Evolutionary conservation across 2,329 filamentous ascomycete genomes (phyloP).

Genomic region (Fusarium sp.): DNA sequence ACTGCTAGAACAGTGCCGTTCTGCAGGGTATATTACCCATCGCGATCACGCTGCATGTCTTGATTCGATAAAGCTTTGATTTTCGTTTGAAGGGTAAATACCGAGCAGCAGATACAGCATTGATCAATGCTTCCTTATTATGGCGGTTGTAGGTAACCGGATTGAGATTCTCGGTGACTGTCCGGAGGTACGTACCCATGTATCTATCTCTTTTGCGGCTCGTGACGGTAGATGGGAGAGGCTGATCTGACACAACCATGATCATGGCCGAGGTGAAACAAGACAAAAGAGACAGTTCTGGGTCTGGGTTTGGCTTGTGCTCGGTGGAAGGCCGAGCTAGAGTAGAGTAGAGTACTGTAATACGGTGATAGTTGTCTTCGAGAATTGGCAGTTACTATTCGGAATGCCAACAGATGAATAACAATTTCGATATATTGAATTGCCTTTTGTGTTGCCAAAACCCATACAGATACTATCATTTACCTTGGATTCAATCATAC

Average conservation of each 20-base stretch:
- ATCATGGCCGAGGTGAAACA: slow-evolving; percentile 39
- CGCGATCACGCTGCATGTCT: slow-evolving; percentile 24
- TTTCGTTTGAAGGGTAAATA: background rate
- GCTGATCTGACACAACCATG: slow-evolving; percentile 29
- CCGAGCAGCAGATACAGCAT: background rate
- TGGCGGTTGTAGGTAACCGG: slow-evolving; percentile 13
- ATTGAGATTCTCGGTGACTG: slow-evolving; percentile 40
- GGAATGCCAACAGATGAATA: background rate
- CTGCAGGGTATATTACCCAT: slow-evolving; percentile 19
- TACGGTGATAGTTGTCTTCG: background rate
- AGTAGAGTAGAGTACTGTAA: background rate
- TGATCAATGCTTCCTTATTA: background rate
- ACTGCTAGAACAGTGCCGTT: background rate
- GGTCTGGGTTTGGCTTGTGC: slow-evolving; percentile 11
- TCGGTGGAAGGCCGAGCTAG: slow-evolving; percentile 40
- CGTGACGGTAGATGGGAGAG: slow-evolving; percentile 28
- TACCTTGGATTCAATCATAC: background rate
- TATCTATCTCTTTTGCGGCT: slow-evolving; percentile 26
- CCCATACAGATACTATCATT: background rate
- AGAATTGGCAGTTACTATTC: background rate
- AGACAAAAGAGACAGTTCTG: background rate
- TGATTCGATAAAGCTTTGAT: slow-evolving; percentile 19
- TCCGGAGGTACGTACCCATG: slow-evolving; percentile 44
- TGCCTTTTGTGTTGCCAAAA: background rate
- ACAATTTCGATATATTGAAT: background rate